Base-by-base conservation (phyloP, 2,329 filamentous ascomycete species). In the Botrytis fabae region DNA sequence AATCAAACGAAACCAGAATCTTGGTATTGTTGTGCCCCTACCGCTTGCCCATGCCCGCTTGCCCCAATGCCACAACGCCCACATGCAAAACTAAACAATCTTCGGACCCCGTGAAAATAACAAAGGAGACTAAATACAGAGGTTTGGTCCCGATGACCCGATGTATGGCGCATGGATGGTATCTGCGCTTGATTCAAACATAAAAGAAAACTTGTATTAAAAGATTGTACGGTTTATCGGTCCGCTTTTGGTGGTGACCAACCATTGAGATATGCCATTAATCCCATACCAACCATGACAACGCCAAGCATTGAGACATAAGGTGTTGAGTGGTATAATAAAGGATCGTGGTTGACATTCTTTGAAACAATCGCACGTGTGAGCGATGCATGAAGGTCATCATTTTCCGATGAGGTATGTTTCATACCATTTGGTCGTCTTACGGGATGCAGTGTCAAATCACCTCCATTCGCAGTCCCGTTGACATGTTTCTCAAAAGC, bases 191-290 rank as follows among this genome's bases (percentile, higher is more conserved):
- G 48, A 69, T 57, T 44, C 10, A 9, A 42, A 69, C 65, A 69
- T 32, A 59, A 69, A 57, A 28, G n/a, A 57, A 68, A 68, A 40
- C 51, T 35, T 69, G 48, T 69, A 42, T 32, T 61, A 38, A 70
- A 46, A 46, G 68, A 70, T 46, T 62, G 68, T 68, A 8, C 60
- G 40, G 44, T 74, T 70, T 78, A 81, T 76, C 76, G 76, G 60
- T 81, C 79, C 38, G 77, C 77, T 74, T 81, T 81, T 57, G 78
- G 76, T 66, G 79, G 76, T 75, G 94, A 92, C 92, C 92, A 95
- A 69, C 92, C 91, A 79, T 96, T 96, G 77, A 96, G 86, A 82
- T 94, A 95, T 60, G 92, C 92, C 93, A 96, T 96, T 76, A 96
- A 82, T 22, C 93, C 92, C 84, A 96, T 91, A 46, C 93, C 93